Percentiles rank a stretch among this genome's conserved stretches.
phyloP scores from a whole-genome alignment of 331 rosid genomes.

The Pyracantha coccinea region DNA sequence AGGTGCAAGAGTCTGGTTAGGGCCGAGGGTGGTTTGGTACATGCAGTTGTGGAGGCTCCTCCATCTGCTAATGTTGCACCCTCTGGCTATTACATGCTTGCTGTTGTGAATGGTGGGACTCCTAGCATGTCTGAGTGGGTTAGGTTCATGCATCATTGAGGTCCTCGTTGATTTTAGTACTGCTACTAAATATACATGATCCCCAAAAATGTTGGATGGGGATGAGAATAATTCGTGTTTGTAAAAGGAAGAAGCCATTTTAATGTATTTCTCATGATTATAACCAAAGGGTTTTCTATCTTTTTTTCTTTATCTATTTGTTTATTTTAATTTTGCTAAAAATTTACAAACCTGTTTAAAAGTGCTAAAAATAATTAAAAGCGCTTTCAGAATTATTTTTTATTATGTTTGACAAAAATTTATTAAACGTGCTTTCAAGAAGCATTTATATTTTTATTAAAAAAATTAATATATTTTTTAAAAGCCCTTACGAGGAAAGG shows the following conservation, averaged over 20 bases:
- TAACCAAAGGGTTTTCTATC: background rate
- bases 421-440: no score
- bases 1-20: conserved; percentile 27
- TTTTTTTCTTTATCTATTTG: background rate
- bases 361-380: no score
- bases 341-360: no score
- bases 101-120: conserved; percentile 50
- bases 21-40: conserved; percentile 20
- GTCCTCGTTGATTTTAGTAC: background rate
- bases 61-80: conserved; percentile 63
- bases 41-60: conserved; percentile 48
- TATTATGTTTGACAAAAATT: no score
- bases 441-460: no score
- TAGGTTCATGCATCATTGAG: conserved; percentile 24
- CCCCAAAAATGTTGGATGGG: background rate
- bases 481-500: no score
- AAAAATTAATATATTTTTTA: no score
- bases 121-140: conserved; percentile 63
- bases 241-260: background rate
- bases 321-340: background rate
- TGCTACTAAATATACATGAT: background rate
- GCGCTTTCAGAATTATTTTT: no score
- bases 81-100: conserved; percentile 65
- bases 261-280: background rate
- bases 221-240: background rate